Evolutionary conservation across 148 eudicot species (phyloP).

Genomic region (Amaranthus cruentus): DNA sequence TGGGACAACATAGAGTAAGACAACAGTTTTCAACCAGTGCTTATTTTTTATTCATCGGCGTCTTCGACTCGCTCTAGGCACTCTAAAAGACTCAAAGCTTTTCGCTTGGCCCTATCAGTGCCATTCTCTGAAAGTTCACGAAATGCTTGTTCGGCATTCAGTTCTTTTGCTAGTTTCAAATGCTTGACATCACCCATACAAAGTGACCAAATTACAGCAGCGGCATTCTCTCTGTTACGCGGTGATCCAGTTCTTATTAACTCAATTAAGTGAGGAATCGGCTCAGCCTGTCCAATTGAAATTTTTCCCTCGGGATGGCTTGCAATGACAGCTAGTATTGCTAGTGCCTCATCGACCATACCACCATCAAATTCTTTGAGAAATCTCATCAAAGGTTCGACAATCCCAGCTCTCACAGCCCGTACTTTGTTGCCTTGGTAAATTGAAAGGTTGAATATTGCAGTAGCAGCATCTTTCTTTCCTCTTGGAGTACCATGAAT

Average conservation of each 20-base stretch:
- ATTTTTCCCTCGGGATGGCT: slow-evolving; percentile 71
- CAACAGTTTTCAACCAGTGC: not conserved
- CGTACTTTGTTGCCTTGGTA: slow-evolving; percentile 84
- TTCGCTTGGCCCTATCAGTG: slow-evolving; percentile 86
- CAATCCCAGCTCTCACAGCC: slow-evolving; percentile 83
- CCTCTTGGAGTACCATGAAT: slow-evolving; percentile 80
- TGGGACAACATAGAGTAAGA: not conserved
- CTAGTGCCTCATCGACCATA: slow-evolving; percentile 86
- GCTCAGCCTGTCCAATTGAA: slow-evolving; percentile 60
- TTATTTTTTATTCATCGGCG: not conserved
- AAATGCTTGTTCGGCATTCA: slow-evolving; percentile 56
- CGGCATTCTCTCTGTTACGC: slow-evolving; percentile 77
- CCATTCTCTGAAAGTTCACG: slow-evolving; percentile 79
- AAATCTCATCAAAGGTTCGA: slow-evolving; percentile 58
- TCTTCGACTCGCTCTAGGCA: slow-evolving; percentile 52
- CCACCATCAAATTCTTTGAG: slow-evolving; percentile 75
- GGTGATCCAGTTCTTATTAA: slow-evolving; percentile 74
- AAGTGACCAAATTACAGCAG: slow-evolving; percentile 71
- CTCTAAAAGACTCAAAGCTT: slow-evolving; percentile 69
- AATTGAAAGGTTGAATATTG: slow-evolving; percentile 75
- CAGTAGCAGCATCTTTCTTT: slow-evolving; percentile 95
- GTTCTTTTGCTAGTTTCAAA: slow-evolving; percentile 43
- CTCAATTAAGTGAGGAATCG: slow-evolving; percentile 56
- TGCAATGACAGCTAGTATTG: slow-evolving; percentile 75
- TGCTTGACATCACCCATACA: slow-evolving; percentile 52